Evolutionary conservation across 1,284 basidiomycete species (phyloP).

Genomic region (Taiwanofungus camphoratus): DNA sequence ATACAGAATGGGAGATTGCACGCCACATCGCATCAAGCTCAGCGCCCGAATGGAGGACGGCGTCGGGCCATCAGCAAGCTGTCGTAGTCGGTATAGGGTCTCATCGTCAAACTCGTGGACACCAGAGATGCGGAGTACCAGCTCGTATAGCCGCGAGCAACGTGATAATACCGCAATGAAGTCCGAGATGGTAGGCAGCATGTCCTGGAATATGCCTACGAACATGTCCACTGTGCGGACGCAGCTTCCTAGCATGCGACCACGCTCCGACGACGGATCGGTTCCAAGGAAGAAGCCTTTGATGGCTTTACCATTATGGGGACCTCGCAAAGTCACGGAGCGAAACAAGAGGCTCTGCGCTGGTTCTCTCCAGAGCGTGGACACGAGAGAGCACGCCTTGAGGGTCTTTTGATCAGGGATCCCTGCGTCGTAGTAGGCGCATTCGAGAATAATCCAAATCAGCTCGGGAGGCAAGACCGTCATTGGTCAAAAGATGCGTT

Average conservation of each 20-base stretch:
- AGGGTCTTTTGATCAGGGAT: constrained; percentile 32
- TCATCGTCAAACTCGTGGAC: constrained; percentile 28
- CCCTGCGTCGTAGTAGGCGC: too few relatives aligned
- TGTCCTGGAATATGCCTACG: constrained; percentile 6
- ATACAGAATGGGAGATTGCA: constrained; percentile 41
- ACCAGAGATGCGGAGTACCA: constrained; percentile 25
- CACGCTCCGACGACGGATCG: constrained; percentile 8
- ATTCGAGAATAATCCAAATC: too few relatives aligned
- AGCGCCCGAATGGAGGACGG: constrained; percentile 31
- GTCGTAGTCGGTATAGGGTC: constrained; percentile 21
- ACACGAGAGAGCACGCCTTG: constrained; percentile 31
- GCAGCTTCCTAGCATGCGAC: constrained; percentile 12
- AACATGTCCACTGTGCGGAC: constrained; percentile 20
- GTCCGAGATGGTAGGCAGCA: constrained; percentile 1
- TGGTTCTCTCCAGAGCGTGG: constrained; percentile 31
- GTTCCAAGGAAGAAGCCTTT: constrained; percentile 11
- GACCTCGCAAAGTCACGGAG: constrained; percentile 15
- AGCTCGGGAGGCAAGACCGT: too few relatives aligned
- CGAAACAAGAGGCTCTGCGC: constrained; percentile 39
- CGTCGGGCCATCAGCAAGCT: constrained; percentile 13
- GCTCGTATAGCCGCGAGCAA: constrained; percentile 35
- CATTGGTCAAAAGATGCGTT: too few relatives aligned
- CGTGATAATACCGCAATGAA: constrained; percentile 26
- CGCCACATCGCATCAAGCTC: constrained; percentile 30
- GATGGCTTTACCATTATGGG: constrained; percentile 3